These are phyloP conservation scores for Rhododendron simsii DNA, from an alignment of 148 eudicot species.

Conservation along the genomic window DNA sequence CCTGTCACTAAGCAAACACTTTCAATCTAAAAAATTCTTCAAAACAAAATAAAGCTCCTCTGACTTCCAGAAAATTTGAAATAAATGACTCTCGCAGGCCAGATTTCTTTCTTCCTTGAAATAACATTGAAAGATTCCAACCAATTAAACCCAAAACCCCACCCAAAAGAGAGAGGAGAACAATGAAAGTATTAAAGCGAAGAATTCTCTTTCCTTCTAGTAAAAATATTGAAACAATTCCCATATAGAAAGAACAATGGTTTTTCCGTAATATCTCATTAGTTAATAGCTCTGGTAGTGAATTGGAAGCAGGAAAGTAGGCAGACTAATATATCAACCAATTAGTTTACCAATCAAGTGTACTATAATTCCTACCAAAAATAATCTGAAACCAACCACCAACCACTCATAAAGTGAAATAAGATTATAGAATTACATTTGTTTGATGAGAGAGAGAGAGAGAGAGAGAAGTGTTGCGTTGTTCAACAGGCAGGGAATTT, in stretches of 20 bases:
- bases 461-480: no score
- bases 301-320: not conserved
- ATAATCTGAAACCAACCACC: not conserved
- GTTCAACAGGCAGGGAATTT: not conserved
- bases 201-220: not conserved
- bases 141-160: not conserved
- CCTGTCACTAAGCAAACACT: not conserved
- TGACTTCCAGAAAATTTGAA: not conserved
- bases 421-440: not conserved
- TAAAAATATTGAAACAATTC: not conserved
- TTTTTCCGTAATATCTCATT: not conserved
- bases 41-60: not conserved
- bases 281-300: not conserved
- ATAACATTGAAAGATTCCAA: not conserved
- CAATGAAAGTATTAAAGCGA: not conserved
- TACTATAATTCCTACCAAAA: not conserved
- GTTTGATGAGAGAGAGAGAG: not conserved
- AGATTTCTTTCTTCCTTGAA: not conserved
- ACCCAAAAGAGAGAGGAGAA: not conserved
- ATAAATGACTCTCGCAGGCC: not conserved
- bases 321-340: not conserved
- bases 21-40: not conserved
- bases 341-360: not conserved
- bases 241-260: not conserved
- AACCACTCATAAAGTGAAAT: not conserved